Evolutionary conservation across 1,139 yeast genomes (phyloP), one percentile per base, ranked within the genome.

Genomic region (Suhomyces ambrosiae): DNA sequence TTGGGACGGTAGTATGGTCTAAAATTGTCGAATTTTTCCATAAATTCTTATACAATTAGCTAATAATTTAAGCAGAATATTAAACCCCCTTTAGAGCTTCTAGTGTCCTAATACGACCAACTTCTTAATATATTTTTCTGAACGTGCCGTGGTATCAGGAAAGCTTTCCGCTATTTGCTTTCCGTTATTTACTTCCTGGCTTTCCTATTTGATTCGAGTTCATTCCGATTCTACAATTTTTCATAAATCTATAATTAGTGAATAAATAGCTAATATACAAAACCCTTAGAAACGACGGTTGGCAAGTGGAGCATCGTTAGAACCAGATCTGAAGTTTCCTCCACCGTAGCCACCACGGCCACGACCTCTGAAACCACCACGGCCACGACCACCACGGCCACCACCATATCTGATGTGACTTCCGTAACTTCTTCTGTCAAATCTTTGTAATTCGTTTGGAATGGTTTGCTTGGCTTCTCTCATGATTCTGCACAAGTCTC

Each of bases 401-500:
- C 79, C 70, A 44, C 84, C 77, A 62, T 68, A 82, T 69, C 76
- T 76, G 61, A 65, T 80, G 71, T 63, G 82, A 64, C 64, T 59
- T 32, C 79, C 79, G 49, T 63, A 66, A 45, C 74, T 63, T 60
- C 76, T 75, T 63, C 76, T 76, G 60, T 78, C 82, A 53, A 66
- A 71, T 57, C 74, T 71, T 56, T 63, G 67, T 60, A 84, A 72
- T 50, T 76, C 86, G 31, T 77, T 79, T 48, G 90, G 87, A 55
- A 94, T 71, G 42, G 79, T 76, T 71, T 94, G 98, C 64, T 92
- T 85, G 49, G 99, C 98, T 75, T 94, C 99, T 67, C 84, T 79
- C 77, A 92, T 78, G 56, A 92, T 90, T 58, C 86, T 85, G 56
- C 92, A 79, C 62, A 92, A 78, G 58, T 89, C 95, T 54, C 88